Conservation (phyloP, 768 basidiomycete species). For the Pilatotrama ljubarskyi region DNA sequence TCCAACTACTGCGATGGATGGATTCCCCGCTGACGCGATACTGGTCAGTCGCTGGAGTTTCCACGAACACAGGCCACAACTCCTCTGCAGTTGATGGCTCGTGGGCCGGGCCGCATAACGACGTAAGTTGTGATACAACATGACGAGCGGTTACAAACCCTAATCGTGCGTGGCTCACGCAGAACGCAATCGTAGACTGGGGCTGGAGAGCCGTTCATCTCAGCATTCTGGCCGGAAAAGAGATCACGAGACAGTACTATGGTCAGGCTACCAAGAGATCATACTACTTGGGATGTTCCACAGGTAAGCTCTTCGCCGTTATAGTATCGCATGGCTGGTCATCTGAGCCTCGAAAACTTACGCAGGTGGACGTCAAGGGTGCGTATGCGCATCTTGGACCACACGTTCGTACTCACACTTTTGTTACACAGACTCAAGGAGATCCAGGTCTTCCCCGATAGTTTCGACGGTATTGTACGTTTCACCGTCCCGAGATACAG, state of each 20-base stretch:
- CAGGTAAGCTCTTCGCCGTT: conserved; percentile 8
- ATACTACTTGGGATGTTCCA: conserved; percentile 33
- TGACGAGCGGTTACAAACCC: not conserved
- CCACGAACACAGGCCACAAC: conserved; percentile 22
- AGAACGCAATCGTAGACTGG: conserved; percentile 30
- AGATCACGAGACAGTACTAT: conserved; percentile 28
- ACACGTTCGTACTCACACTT: not conserved
- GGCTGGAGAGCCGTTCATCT: conserved; percentile 28
- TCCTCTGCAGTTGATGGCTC: not conserved
- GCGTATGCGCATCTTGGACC: not conserved
- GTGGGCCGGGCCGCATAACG: conserved; percentile 22
- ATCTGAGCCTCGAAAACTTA: too few relatives aligned
- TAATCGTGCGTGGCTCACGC: not conserved
- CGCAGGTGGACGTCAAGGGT: conserved; percentile 29
- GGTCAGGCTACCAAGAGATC: conserved; percentile 15
- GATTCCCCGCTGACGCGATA: not conserved
- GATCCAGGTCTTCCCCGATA: conserved; percentile 28
- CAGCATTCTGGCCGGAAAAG: conserved; percentile 25
- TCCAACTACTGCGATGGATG: not conserved
- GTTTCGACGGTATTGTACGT: conserved; percentile 32
- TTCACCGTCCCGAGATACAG: too few relatives aligned
- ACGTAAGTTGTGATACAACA: too few relatives aligned
- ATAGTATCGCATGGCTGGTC: too few relatives aligned
- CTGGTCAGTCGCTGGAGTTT: conserved; percentile 21
- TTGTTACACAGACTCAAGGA: conserved; percentile 14